Evolutionary conservation across 2,329 filamentous ascomycete genomes (phyloP).

Genomic region (Metarhizium humberi): DNA sequence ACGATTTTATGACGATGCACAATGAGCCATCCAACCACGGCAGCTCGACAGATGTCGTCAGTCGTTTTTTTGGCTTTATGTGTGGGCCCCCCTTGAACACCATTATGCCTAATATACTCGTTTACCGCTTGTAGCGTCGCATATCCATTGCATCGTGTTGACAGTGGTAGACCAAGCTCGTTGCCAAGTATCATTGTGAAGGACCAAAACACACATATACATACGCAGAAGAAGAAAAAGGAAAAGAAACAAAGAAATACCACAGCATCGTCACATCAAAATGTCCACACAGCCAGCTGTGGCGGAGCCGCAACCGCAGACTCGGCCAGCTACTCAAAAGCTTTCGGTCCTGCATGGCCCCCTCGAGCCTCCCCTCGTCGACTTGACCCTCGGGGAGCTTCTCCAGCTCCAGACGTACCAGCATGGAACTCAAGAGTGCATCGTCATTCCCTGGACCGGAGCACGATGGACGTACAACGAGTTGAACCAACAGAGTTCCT

Average conservation of each 20-base stretch:
- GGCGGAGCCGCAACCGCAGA: background rate
- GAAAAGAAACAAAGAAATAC: background rate
- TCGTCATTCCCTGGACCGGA: slow-evolving; percentile 69
- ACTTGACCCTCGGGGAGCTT: slow-evolving; percentile 63
- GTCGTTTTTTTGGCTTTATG: too few relatives aligned
- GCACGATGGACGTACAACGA: slow-evolving; percentile 64
- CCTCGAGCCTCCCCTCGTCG: slow-evolving; percentile 57
- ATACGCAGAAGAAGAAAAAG: too few relatives aligned
- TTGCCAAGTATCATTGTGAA: background rate
- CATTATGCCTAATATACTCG: too few relatives aligned
- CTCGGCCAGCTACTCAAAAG: slow-evolving; percentile 6
- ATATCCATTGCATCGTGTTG: background rate
- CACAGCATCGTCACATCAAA: background rate
- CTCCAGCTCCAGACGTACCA: slow-evolving; percentile 60
- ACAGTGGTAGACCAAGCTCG: background rate
- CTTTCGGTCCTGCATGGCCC: slow-evolving; percentile 59
- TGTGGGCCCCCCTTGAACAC: too few relatives aligned
- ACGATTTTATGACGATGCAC: too few relatives aligned
- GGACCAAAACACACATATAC: too few relatives aligned
- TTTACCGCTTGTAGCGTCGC: too few relatives aligned
- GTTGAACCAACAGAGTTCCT: slow-evolving; percentile 51
- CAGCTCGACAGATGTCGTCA: too few relatives aligned
- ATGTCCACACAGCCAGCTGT: slow-evolving; percentile 1
- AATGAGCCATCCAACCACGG: too few relatives aligned
- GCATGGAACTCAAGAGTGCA: slow-evolving; percentile 55